Percentiles rank a stretch among this genome's conserved stretches.
phyloP scores from a whole-genome alignment of 345 rosid genomes.

The Linum tenue region DNA sequence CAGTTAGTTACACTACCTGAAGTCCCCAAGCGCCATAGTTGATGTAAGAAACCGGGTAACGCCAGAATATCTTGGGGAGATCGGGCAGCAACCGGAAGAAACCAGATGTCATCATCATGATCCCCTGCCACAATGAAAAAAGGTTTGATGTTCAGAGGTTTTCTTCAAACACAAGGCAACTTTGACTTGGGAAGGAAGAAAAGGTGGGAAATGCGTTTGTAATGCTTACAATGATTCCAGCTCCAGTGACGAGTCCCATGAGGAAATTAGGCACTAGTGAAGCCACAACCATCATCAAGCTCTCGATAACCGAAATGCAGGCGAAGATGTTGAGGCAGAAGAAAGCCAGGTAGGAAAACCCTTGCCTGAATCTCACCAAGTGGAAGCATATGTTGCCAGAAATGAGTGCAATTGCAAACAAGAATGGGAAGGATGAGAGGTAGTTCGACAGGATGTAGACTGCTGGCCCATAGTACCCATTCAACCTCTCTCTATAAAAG shows the following conservation, averaged over 20 bases:
- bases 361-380: slow-evolving; percentile 58
- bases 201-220: background rate
- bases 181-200: background rate
- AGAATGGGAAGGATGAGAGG: slow-evolving; percentile 64
- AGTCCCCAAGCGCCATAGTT: slow-evolving; percentile 73
- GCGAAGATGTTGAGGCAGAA: slow-evolving; percentile 59
- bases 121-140: slow-evolving; percentile 34
- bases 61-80: slow-evolving; percentile 78
- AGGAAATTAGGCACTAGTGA: slow-evolving; percentile 76
- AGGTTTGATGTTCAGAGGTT: no score
- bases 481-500: slow-evolving; percentile 51
- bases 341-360: slow-evolving; percentile 47
- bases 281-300: slow-evolving; percentile 86
- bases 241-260: slow-evolving; percentile 65
- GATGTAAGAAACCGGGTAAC: slow-evolving; percentile 65
- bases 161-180: background rate
- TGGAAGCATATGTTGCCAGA: slow-evolving; percentile 48
- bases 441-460: slow-evolving; percentile 63
- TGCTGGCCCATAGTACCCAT: slow-evolving; percentile 66
- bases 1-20: slow-evolving; percentile 32
- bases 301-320: slow-evolving; percentile 64
- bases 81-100: slow-evolving; percentile 75
- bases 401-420: slow-evolving; percentile 40
- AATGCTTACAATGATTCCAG: slow-evolving; percentile 62
- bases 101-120: slow-evolving; percentile 86